Evolutionary conservation across 2,329 filamentous ascomycete genomes (phyloP), one percentile per base, ranked within the genome.

Genomic region (Colletotrichum magnum): DNA sequence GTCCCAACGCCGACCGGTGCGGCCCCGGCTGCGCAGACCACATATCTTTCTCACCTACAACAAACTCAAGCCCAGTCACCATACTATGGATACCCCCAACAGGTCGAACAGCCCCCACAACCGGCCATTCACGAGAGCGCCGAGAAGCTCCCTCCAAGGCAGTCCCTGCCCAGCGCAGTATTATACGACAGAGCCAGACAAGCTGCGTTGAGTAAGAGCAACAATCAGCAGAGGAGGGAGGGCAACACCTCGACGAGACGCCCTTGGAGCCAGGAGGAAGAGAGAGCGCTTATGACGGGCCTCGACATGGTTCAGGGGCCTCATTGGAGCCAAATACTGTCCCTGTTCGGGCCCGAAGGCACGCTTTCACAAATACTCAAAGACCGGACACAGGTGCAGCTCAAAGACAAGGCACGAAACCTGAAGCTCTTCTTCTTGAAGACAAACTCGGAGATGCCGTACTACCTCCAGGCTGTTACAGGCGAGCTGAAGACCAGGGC

Each of bases 371-470:
- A 95, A 74, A 92, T 95, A 26, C 85, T 97, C 21, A 95, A 95
- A 74, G 94, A 97, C 77, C 88, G 94, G 41, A 97, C 94, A 52
- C 94, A 97, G 76, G 94, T 97, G 0, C 94, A 97, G 77, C 85
- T 97, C 13, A 97, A 97, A 79, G 94, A 97, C 77, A 97, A 97
- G 80, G 94, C 94, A 1, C 87, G 94, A 58, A 97, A 97, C 72
- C 81, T 97, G 57, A 97, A 97, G 79, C 82, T 97, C 0, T 97
- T 96, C 82, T 97, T 97, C 79, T 83, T 97, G 62, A 97, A 97
- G 83, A 95, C 92, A 18, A 94, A 94, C 60, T 94, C 94, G 5
- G 94, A 97, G 75, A 95, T 97, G 78, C 94, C 94, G 0, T 94
- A 93, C 74, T 96, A 96, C 74, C 82, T 97, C 24, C 91, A 95